Evolutionary conservation across 306 rosid genomes (phyloP), one percentile per base, ranked within the genome.

Genomic region (Rosa chinensis): DNA sequence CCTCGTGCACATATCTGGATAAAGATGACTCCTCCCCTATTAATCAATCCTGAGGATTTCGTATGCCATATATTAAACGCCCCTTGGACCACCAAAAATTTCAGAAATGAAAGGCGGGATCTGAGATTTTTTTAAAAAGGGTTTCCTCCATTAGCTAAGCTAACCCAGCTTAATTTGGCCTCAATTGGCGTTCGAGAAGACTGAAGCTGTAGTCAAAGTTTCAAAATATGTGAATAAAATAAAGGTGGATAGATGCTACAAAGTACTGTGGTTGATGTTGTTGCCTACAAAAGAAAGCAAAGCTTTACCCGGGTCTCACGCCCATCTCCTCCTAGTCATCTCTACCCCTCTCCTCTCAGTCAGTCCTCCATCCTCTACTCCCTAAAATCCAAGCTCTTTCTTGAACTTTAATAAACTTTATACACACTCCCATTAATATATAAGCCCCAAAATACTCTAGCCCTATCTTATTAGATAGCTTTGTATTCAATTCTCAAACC

Each of bases 231-330:
- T 66, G 75, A 76, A 62, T 73, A 80, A 49, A 55, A n/a, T 78
- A 53, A 78, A 56, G 74, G 48, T 17, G 0, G n/a, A 66, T 55
- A 66, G 66, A 73, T 47, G 45, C 70, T 66, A 37, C 78, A 56
- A 59, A 75, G 56, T 44, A 59, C 58, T 23, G 64, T 37, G 21
- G 66, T 18, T 42, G 67, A 40, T 43, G 66, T 63, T 8, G 32
- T 21, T 69, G 71, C 79, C 63, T 66, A 74, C 47, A 43, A 76
- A 70, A 81, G 47, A 43, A 17, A 75, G 77, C 76, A 50, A 73
- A 73, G 84, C 74, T 77, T 77, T 73, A 67, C 85, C 85, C 82
- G 80, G 80, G 84, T 80, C 85, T 81, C 78, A 42, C 61, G 78
- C 78, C 67, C 16, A 75, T n/a, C 56, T 17, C 25, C 43, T 0